These are phyloP conservation scores for Penicillium lividum DNA, from an alignment of 495 filamentous ascomycete species.

Conservation along the genomic window DNA sequence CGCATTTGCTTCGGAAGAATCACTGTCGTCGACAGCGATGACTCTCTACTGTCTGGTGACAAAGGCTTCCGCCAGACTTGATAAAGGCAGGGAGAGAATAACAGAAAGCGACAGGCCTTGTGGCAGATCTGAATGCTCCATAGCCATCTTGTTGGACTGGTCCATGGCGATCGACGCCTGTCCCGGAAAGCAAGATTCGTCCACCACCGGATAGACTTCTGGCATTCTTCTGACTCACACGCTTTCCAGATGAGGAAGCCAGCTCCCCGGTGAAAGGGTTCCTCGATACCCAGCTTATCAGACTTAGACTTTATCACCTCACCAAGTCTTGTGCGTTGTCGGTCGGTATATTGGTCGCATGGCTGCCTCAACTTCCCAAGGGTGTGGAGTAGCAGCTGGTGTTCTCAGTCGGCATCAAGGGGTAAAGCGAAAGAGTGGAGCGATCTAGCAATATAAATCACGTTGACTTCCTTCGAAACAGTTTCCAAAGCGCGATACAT, in stretches of 20 bases:
- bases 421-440: no score
- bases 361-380: not conserved
- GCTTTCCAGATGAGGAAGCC: not conserved
- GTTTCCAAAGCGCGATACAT: no score
- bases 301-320: not conserved
- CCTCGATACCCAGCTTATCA: not conserved
- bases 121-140: not conserved
- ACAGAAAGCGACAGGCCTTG: conserved; percentile 1
- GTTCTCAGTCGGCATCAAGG: not conserved
- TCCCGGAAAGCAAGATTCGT: not conserved
- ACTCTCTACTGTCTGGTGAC: not conserved
- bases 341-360: not conserved
- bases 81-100: not conserved
- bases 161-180: not conserved
- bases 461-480: no score
- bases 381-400: not conserved
- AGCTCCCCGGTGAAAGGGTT: not conserved
- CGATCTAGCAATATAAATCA: no score
- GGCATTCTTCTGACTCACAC: not conserved
- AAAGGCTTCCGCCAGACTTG: no score
- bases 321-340: not conserved
- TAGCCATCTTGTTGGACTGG: not conserved
- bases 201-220: not conserved
- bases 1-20: not conserved
- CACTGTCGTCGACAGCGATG: conserved; percentile 3